phyloP scores from a whole-genome alignment of 306 rosid genomes.

The Gillenia trifoliata region DNA sequence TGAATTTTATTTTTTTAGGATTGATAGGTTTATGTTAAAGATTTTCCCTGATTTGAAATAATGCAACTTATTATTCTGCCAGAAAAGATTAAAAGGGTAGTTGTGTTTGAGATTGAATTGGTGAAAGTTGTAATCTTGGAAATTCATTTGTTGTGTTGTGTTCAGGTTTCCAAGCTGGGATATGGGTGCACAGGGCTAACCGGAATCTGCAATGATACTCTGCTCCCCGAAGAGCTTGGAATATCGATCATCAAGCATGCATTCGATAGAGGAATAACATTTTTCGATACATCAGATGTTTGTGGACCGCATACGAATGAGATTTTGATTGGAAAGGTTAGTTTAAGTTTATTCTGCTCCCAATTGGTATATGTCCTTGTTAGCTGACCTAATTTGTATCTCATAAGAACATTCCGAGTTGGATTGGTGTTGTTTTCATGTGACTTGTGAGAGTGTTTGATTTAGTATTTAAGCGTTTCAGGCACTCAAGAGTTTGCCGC shows the following conservation, averaged over 20 bases:
- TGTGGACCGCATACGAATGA: constrained; percentile 61
- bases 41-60: too few relatives aligned
- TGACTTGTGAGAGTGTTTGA: too few relatives aligned
- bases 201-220: constrained; percentile 48
- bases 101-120: too few relatives aligned
- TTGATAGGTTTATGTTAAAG: too few relatives aligned
- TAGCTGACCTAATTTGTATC: too few relatives aligned
- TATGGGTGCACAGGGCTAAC: constrained; percentile 59
- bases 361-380: too few relatives aligned
- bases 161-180: constrained; percentile 76
- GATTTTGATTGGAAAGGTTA: constrained; percentile 64
- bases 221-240: constrained; percentile 52
- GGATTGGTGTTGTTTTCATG: too few relatives aligned
- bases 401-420: too few relatives aligned
- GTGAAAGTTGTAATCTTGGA: background rate
- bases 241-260: constrained; percentile 52
- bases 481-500: constrained; percentile 64
- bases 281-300: constrained; percentile 61
- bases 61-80: too few relatives aligned
- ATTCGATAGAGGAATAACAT: constrained; percentile 55
- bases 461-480: constrained; percentile 10
- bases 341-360: background rate
- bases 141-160: background rate
- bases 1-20: too few relatives aligned
- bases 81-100: too few relatives aligned